Conservation (phyloP, 2,329 filamentous ascomycete genomes). For the Fonsecaea nubica region DNA sequence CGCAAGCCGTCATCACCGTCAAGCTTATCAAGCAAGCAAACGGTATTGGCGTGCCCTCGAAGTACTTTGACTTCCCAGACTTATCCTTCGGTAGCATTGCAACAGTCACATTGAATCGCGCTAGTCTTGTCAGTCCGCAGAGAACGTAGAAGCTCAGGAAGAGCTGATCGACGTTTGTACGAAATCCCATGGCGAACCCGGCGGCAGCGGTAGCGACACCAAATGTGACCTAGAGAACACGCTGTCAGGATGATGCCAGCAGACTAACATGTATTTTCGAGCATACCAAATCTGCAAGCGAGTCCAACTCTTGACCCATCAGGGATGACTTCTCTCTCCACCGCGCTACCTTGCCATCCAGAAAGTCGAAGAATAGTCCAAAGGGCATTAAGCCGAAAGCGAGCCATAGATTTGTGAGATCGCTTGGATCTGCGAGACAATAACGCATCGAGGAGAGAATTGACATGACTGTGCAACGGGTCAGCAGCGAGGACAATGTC, state of each 20-base stretch:
- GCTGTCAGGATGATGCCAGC: conserved; percentile 8
- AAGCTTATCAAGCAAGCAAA: conserved; percentile 79
- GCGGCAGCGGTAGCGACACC: conserved; percentile 86
- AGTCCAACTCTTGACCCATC: conserved; percentile 98
- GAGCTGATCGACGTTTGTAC: conserved; percentile 81
- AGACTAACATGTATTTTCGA: neutral
- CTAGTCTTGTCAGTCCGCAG: conserved; percentile 82
- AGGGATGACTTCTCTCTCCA: conserved; percentile 97
- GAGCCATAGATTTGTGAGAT: conserved; percentile 75
- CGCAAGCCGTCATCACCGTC: conserved; percentile 86
- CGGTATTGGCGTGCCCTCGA: conserved; percentile 95
- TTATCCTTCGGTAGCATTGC: conserved; percentile 88
- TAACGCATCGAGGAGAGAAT: conserved; percentile 95
- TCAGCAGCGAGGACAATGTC: conserved; percentile 10
- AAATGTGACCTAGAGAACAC: conserved; percentile 77
- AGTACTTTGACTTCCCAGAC: conserved; percentile 89
- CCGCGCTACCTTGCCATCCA: conserved; percentile 94
- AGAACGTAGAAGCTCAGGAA: conserved; percentile 87
- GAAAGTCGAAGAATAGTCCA: conserved; percentile 95
- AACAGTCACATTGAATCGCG: conserved; percentile 97
- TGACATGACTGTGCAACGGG: conserved; percentile 72
- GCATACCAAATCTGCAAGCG: conserved; percentile 87
- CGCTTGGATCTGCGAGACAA: conserved; percentile 73
- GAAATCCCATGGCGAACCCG: conserved; percentile 87
- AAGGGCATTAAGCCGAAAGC: conserved; percentile 89